These are phyloP conservation scores for Talaromyces sp. DNA, from an alignment of 2,329 filamentous ascomycete genomes.

Conservation along the genomic window DNA sequence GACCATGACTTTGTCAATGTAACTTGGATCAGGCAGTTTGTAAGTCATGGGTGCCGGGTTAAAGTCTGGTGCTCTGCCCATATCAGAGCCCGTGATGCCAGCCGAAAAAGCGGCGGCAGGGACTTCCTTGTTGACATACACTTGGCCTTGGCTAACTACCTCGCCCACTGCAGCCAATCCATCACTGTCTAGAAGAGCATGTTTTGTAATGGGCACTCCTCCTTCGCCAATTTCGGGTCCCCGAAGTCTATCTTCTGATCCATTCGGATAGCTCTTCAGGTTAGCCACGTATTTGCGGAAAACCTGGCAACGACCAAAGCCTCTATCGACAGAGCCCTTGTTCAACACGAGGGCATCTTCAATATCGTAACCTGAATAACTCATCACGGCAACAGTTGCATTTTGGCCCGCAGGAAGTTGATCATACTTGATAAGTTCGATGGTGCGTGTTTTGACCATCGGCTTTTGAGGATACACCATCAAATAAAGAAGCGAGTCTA, in stretches of 20 bases:
- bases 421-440: slow-evolving; percentile 94
- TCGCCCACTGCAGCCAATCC: slow-evolving; percentile 85
- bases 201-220: slow-evolving; percentile 61
- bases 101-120: slow-evolving; percentile 74
- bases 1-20: slow-evolving; percentile 95
- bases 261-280: slow-evolving; percentile 84
- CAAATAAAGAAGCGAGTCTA: slow-evolving; percentile 92
- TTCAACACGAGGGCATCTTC: slow-evolving; percentile 96
- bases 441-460: slow-evolving; percentile 95
- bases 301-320: slow-evolving; percentile 96
- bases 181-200: slow-evolving; percentile 74
- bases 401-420: slow-evolving; percentile 96
- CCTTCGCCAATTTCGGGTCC: slow-evolving; percentile 60
- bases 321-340: slow-evolving; percentile 90
- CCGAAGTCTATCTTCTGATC: slow-evolving; percentile 58
- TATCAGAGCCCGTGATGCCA: slow-evolving; percentile 58
- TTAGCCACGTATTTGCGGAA: slow-evolving; percentile 89
- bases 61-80: slow-evolving; percentile 47
- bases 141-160: slow-evolving; percentile 71
- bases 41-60: slow-evolving; percentile 59
- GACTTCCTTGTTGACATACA: slow-evolving; percentile 85
- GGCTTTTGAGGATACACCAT: slow-evolving; percentile 97
- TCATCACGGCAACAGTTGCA: slow-evolving; percentile 98
- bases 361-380: slow-evolving; percentile 98
- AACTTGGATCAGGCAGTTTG: slow-evolving; percentile 76